Conservation (phyloP, 2,329 filamentous ascomycete genomes). For the Ophiosphaerella korrae region DNA sequence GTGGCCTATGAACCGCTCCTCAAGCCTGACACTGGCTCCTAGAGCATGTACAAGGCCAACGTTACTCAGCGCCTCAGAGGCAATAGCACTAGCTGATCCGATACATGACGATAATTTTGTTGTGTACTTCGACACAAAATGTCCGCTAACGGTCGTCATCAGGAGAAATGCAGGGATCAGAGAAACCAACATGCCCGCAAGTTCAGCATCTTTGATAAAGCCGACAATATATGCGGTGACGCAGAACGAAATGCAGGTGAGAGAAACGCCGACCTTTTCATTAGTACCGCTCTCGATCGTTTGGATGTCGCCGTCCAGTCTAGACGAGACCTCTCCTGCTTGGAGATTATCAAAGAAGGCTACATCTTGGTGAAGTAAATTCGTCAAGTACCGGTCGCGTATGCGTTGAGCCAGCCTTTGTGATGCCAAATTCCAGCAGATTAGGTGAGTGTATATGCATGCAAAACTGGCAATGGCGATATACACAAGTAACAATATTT, state of each 20-base stretch:
- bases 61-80: constrained; percentile 65
- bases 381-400: constrained; percentile 64
- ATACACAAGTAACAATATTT: constrained; percentile 66
- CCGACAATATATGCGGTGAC: constrained; percentile 69
- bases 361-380: constrained; percentile 65
- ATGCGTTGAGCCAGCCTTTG: constrained; percentile 68
- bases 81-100: constrained; percentile 65
- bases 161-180: constrained; percentile 67
- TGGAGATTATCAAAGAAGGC: constrained; percentile 68
- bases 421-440: constrained; percentile 68
- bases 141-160: constrained; percentile 62
- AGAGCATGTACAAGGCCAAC: constrained; percentile 68
- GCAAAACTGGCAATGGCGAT: constrained; percentile 67
- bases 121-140: constrained; percentile 60
- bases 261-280: constrained; percentile 71
- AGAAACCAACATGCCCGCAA: constrained; percentile 69
- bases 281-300: constrained; percentile 70
- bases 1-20: constrained; percentile 62
- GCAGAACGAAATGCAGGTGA: constrained; percentile 68
- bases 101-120: constrained; percentile 58
- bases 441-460: constrained; percentile 67
- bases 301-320: constrained; percentile 69
- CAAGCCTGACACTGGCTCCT: constrained; percentile 63
- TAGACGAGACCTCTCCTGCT: constrained; percentile 66
- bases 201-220: constrained; percentile 66